Conservation (phyloP, 805 yeast genomes). For the Torulaspora maleeae region DNA sequence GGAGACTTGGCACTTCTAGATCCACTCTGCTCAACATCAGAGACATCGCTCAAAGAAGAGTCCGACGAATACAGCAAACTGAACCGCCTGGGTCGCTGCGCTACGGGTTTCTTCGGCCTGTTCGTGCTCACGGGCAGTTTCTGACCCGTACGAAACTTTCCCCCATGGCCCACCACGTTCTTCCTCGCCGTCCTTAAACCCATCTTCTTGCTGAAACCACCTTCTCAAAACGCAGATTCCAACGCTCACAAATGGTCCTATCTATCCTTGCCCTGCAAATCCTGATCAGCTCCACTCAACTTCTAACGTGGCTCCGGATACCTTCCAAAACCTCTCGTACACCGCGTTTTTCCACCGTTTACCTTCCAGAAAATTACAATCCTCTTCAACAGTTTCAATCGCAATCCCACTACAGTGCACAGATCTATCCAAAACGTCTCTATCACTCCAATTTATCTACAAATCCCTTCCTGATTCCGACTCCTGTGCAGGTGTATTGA, state of each 20-base stretch:
- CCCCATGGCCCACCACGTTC: constrained; percentile 8
- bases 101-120: constrained; percentile 8
- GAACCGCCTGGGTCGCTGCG: constrained; percentile 39
- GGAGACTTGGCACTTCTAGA: constrained; percentile 14
- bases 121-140: constrained; percentile 11
- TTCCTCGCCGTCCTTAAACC: constrained; percentile 29
- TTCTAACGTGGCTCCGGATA: not conserved
- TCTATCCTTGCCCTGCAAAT: not conserved
- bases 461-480: not conserved
- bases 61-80: constrained; percentile 43
- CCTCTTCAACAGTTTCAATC: not conserved
- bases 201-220: constrained; percentile 9
- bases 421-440: not conserved
- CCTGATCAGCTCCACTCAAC: not conserved
- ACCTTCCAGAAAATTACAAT: not conserved
- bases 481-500: not conserved
- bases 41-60: constrained; percentile 39
- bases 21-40: constrained; percentile 32
- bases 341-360: not conserved
- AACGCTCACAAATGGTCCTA: not conserved
- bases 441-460: not conserved
- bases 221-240: not conserved
- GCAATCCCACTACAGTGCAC: not conserved
- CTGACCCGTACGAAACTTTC: constrained; percentile 7
- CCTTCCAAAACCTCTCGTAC: not conserved